Base-by-base conservation (phyloP, 371 early-diverging fungal genomes). In the Coemansia sp. region DNA sequence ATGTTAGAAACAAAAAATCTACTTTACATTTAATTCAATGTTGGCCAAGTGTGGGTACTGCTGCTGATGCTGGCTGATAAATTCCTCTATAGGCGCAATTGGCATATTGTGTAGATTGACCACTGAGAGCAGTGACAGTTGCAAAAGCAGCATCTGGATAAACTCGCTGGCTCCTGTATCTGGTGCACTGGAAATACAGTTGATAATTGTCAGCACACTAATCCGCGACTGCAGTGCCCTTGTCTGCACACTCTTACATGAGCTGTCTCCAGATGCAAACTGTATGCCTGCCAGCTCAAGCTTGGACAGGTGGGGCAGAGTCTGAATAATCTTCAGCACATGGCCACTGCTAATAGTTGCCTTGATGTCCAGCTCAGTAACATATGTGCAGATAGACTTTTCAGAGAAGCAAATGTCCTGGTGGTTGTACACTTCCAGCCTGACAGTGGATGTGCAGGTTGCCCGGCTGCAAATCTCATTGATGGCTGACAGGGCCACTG, bases 241-340 rank as follows among this genome's bases (percentile, higher is more conserved):
- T 36, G 6, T 1, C 38, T 6, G 38, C 1, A 36, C 4, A 36
- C 38, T 36, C 8, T 36, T 36, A 36, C 38, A 4, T 36, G 8
- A 6, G 8, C n/a, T 48, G 5, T 48, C 36, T 10, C 14, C n/a
- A 8, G 1, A 6, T 8, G 36, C 36, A 53, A 53, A 53, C 11
- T n/a, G n/a, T 5, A 53, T 53, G 3, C 53, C 53, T 14, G 53
- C 34, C 10, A 53, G 38, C 53, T 53, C 53, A 9, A 53, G 53
- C n/a, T 20, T 35, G 4, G 16, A 6, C 26, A 53, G 2, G 6
- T 7, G 14, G 2, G 53, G 53, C n/a, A 53, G 30, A 3, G n/a
- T 2, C 3, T 36, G 14, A 9, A 53, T 53, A 8, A 53, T n/a
- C 9, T 14, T 7, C 0, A 53, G 7, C 4, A 53, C 53, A 7